Evolutionary conservation across 371 early-diverging fungal species (phyloP).

Genomic region (Rhizopus stolonifer): DNA sequence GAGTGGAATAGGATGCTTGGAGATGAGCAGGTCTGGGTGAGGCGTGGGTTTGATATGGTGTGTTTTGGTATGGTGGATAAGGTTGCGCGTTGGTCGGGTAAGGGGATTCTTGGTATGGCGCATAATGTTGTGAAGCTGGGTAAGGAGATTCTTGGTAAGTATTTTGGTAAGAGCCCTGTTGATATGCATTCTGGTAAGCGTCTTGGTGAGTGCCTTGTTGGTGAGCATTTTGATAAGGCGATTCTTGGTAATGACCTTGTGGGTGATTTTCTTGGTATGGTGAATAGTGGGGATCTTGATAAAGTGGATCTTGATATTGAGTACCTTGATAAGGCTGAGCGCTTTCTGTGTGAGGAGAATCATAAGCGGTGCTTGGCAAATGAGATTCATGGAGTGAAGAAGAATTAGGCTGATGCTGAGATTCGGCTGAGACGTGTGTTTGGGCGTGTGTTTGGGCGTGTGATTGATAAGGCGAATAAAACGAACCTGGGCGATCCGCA

Average conservation of each 20-base stretch:
- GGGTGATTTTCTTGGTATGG: constrained; percentile 5
- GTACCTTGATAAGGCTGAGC: constrained; percentile 10
- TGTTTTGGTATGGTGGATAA: background rate
- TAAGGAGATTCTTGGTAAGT: no score
- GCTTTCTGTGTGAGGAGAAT: background rate
- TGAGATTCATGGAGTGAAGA: no score
- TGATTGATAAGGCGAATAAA: constrained; percentile 19
- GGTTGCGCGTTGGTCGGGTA: background rate
- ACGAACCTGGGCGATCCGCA: constrained; percentile 7
- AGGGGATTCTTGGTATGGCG: background rate
- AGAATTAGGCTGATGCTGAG: no score
- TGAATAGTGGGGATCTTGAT: constrained; percentile 6
- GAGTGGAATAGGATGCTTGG: background rate
- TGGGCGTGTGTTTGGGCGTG: constrained; percentile 12
- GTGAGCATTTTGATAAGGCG: no score
- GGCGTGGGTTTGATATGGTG: constrained; percentile 1
- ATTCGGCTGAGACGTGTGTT: no score
- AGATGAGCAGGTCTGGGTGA: constrained; percentile 11
- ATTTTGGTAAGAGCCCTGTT: no score
- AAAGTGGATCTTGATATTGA: constrained; percentile 4
- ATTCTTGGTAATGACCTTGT: no score
- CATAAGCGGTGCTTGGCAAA: no score
- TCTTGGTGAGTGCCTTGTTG: no score
- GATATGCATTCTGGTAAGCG: no score
- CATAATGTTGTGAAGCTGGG: no score